Conservation (phyloP, 1,139 yeast genomes). For the Kodamaea sp. region DNA sequence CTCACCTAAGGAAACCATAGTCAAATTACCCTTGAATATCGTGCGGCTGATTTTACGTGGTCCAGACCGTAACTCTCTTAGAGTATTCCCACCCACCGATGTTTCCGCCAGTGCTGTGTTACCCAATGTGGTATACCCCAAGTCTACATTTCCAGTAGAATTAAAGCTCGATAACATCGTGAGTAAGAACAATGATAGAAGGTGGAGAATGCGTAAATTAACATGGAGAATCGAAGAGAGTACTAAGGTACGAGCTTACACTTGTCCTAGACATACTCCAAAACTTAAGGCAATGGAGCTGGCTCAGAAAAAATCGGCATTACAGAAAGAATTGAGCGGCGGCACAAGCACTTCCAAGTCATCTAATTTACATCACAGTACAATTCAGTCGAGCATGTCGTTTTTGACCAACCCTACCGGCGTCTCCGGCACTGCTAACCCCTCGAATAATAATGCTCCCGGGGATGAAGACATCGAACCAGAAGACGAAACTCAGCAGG, state of each 20-base stretch:
- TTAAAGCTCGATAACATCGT: conserved; percentile 79
- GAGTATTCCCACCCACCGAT: conserved; percentile 95
- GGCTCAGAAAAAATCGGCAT: conserved; percentile 30
- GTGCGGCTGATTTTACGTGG: conserved; percentile 79
- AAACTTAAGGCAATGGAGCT: conserved; percentile 52
- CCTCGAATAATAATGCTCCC: not conserved
- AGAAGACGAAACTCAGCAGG: conserved; percentile 1
- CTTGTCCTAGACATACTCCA: conserved; percentile 56
- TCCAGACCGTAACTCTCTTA: conserved; percentile 79
- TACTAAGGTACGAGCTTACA: conserved; percentile 56
- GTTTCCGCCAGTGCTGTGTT: conserved; percentile 82
- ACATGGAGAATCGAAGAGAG: conserved; percentile 91
- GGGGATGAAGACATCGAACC: conserved; percentile 8
- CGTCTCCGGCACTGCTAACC: conserved; percentile 3
- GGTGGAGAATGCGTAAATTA: conserved; percentile 93
- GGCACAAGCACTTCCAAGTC: conserved; percentile 10
- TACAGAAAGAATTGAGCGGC: conserved; percentile 14
- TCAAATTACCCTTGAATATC: conserved; percentile 70
- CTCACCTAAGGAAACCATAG: conserved; percentile 31
- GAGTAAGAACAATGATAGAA: conserved; percentile 47
- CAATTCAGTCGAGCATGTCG: conserved; percentile 35
- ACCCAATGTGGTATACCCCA: conserved; percentile 89
- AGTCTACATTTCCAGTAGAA: conserved; percentile 81
- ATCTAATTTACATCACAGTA: conserved; percentile 38
- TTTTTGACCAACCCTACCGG: conserved; percentile 17